A percentile compares a stretch with the other conserved stretches of the same genome.
phyloP scores from a whole-genome alignment of 139 green algal species.

The Haematococcus lacustris region DNA sequence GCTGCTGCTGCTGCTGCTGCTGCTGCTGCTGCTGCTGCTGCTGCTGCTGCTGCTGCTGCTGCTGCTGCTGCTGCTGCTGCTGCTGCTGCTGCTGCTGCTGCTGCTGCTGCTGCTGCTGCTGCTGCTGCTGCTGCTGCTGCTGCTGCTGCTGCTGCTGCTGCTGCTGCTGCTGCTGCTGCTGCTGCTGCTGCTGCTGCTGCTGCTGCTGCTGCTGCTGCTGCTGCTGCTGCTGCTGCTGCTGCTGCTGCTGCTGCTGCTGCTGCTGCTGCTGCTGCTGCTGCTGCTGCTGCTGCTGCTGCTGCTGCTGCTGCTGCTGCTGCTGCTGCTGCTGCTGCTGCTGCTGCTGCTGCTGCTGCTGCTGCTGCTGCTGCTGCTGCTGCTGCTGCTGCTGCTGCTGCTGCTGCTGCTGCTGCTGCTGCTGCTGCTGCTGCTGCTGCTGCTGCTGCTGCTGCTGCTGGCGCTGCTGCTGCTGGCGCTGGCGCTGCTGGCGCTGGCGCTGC shows the following conservation, averaged over 20 bases:
- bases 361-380: conserved; percentile 8
- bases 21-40: neutral
- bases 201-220: neutral
- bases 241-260: conserved; percentile 6
- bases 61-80: neutral
- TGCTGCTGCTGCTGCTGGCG: neutral
- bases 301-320: conserved; percentile 1
- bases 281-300: neutral
- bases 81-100: conserved; percentile 3
- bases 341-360: conserved; percentile 8
- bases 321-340: conserved; percentile 2
- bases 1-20: neutral
- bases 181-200: conserved; percentile 2
- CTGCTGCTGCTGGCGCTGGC: neutral
- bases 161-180: conserved; percentile 2
- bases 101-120: conserved; percentile 4
- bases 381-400: conserved; percentile 2
- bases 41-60: neutral
- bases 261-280: conserved; percentile 16
- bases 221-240: conserved; percentile 11
- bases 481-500: no score
- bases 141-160: conserved; percentile 8
- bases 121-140: conserved; percentile 4
- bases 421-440: neutral
- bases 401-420: conserved; percentile 2